Evolutionary conservation across 176 grass and related monocot species (phyloP).

Genomic region (Bromus sterilis): DNA sequence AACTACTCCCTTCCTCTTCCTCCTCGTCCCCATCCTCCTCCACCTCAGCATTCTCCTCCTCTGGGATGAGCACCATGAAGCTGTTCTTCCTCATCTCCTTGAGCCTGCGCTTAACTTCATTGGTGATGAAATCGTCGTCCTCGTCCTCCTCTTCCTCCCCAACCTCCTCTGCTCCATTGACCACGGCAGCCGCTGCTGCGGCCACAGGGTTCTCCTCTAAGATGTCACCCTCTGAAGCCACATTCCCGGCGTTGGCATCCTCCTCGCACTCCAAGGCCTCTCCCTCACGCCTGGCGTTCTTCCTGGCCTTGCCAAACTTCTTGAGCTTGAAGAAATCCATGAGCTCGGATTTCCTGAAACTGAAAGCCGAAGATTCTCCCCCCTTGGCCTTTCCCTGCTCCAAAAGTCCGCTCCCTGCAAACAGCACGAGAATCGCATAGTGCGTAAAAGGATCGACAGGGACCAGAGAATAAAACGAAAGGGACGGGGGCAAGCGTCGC

Average conservation of each 20-base stretch:
- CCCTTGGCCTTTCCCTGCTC: not conserved
- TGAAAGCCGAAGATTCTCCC: not conserved
- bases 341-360: not conserved
- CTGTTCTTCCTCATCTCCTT: slow-evolving; percentile 86
- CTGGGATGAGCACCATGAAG: slow-evolving; percentile 93
- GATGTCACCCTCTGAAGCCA: not conserved
- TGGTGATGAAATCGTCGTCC: slow-evolving; percentile 70
- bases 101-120: slow-evolving; percentile 90
- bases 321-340: slow-evolving; percentile 95
- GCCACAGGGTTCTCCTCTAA: slow-evolving; percentile 23
- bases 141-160: slow-evolving; percentile 37
- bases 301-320: slow-evolving; percentile 48
- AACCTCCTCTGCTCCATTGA: not conserved
- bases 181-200: not conserved
- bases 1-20: slow-evolving; percentile 52
- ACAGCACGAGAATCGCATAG: not conserved
- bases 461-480: not conserved
- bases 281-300: slow-evolving; percentile 5
- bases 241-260: not conserved
- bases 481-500: not conserved
- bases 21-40: slow-evolving; percentile 43
- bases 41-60: slow-evolving; percentile 52
- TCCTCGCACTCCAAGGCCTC: slow-evolving; percentile 12
- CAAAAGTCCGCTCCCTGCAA: slow-evolving; percentile 19
- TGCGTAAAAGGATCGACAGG: not conserved